Evolutionary conservation across 2,329 filamentous ascomycete genomes (phyloP), one percentile per base, ranked within the genome.

Genomic region (Orbilia blumenaviensis): DNA sequence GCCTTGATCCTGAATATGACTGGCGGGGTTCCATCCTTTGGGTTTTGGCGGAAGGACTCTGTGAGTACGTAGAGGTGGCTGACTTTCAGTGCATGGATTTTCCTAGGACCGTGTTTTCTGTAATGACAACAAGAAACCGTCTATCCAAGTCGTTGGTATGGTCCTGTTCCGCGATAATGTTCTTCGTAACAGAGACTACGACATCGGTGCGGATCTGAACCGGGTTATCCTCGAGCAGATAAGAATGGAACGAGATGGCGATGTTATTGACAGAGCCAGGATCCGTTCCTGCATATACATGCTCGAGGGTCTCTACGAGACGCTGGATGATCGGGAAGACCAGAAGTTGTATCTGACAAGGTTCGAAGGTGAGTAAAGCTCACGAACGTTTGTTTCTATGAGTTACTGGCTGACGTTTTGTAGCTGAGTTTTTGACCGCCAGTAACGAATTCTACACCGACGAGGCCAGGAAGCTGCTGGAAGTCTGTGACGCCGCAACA

Each of bases 221-320:
- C 88, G 89, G 4, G 92, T 97, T 12, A 87, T 98, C 29, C 86
- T 98, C 2, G 94, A 97, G 78, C 92, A 97, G 83, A 91, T 99
- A 78, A 89, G 91, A 77, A 93, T 97, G 89, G 95, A 98, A 82
- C 87, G 95, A 27, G 90, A 93, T 72, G 95, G 94, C 27, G 93
- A 97, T 80, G 88, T 92, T 12, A 94, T 98, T 76, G 92, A 98
- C 82, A 90, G 92, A 79, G 88, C 89, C 36, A 86, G 97, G 3
- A 89, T 98, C 79, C 91, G 92, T 78, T 91, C 92, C 61, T 94
- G 92, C 81, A 88, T 93, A 1, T 90, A 91, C 79, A 97, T 99
- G 93, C 86, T 99, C 4, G 94, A 96, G 81, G 89, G 89, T 6
- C 86, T 99, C 0, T 96, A 97, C 82, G 91, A 96, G 82, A 90